Evolutionary conservation across 108 stramenopile species (phyloP).

Genomic region (Skeletonema potamos): DNA sequence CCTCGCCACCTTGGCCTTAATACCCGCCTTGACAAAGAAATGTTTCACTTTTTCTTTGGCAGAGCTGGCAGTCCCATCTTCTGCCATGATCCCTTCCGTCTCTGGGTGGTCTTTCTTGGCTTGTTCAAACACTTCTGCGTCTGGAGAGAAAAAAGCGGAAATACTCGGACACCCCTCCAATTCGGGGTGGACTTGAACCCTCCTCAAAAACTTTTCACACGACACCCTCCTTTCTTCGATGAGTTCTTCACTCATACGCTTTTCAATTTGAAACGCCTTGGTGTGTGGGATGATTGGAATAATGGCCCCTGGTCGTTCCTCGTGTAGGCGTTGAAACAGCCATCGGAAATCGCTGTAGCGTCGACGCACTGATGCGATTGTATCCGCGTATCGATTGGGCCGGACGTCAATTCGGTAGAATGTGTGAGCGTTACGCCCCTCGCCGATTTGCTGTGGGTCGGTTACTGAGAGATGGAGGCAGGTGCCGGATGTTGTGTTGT

Average conservation of each 20-base stretch:
- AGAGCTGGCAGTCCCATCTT: constrained; percentile 8
- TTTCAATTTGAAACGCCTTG: constrained; percentile 51
- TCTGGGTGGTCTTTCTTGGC: constrained; percentile 61
- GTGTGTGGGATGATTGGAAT: constrained; percentile 94
- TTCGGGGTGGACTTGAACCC: constrained; percentile 78
- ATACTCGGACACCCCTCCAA: constrained; percentile 68
- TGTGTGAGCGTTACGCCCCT: constrained; percentile 64
- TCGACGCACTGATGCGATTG: constrained; percentile 61
- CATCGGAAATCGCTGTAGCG: constrained; percentile 95
- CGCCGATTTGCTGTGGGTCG: constrained; percentile 63
- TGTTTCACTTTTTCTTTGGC: constrained; percentile 51
- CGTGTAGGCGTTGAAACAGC: constrained; percentile 79
- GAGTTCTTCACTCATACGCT: constrained; percentile 75
- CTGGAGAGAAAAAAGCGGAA: constrained; percentile 76
- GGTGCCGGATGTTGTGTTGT: constrained; percentile 7
- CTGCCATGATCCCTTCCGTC: background rate
- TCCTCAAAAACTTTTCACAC: constrained; percentile 75
- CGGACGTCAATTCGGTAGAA: constrained; percentile 61
- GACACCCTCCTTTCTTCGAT: constrained; percentile 72
- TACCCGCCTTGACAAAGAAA: constrained; percentile 60
- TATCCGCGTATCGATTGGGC: constrained; percentile 42
- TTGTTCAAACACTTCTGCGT: constrained; percentile 63
- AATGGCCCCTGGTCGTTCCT: constrained; percentile 85
- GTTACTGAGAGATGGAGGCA: constrained; percentile 44
- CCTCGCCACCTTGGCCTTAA: constrained; percentile 42